Conservation (phyloP, 352 stramenopile species). For the Globisporangium recalcitrans region DNA sequence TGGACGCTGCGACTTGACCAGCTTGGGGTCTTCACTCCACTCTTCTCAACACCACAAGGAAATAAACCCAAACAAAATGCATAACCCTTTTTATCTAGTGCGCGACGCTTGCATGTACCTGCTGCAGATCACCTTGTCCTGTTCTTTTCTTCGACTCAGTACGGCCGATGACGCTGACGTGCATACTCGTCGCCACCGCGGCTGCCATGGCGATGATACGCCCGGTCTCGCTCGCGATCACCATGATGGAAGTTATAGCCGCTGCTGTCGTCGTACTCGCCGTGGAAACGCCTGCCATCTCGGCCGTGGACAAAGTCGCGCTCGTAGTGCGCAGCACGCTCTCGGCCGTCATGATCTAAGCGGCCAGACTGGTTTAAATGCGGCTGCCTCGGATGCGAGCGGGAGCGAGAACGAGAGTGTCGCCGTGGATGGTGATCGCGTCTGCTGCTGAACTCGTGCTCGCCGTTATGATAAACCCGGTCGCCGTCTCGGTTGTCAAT, state of each 20-base stretch:
- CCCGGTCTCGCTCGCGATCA: slow-evolving; percentile 2
- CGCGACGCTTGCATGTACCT: neutral
- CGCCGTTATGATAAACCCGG: neutral
- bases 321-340: neutral
- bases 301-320: neutral
- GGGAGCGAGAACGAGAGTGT: slow-evolving; percentile 4
- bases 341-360: neutral
- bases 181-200: slow-evolving; percentile 4
- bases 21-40: neutral
- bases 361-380: neutral
- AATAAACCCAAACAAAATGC: slow-evolving; percentile 9
- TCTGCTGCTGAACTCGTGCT: neutral
- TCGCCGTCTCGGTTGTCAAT: neutral
- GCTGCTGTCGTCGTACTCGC: slow-evolving; percentile 5
- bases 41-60: neutral
- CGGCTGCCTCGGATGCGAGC: neutral
- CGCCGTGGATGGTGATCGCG: slow-evolving; percentile 2
- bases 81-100: slow-evolving; percentile 6
- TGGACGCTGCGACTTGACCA: slow-evolving; percentile 24
- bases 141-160: neutral
- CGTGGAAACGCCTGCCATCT: neutral
- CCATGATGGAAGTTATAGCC: neutral
- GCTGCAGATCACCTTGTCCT: neutral
- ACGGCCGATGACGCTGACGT: slow-evolving; percentile 8
- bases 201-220: slow-evolving; percentile 5